phyloP scores from a whole-genome alignment of 2,329 filamentous ascomycete genomes.

The Aspergillus hortae region DNA sequence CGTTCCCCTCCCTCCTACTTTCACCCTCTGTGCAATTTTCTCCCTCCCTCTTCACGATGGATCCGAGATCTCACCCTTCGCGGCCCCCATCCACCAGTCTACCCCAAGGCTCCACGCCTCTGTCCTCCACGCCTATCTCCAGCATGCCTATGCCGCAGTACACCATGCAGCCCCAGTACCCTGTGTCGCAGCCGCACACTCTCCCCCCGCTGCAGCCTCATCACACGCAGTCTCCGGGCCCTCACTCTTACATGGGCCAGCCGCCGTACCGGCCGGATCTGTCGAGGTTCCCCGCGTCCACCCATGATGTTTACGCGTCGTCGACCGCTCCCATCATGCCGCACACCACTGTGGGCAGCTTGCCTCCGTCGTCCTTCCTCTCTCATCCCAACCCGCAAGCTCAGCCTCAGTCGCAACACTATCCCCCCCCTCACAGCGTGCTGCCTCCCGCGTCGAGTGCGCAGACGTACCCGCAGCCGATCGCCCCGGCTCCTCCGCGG shows the following conservation, averaged over 20 bases:
- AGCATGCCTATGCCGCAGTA: constrained; percentile 47
- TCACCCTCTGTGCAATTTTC: constrained; percentile 1
- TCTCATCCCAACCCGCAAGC: constrained; percentile 38
- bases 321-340: constrained; percentile 42
- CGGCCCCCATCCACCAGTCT: constrained; percentile 44
- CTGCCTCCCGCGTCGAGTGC: constrained; percentile 65
- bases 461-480: constrained; percentile 69
- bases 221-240: constrained; percentile 42
- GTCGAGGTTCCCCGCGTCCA: constrained; percentile 41
- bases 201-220: constrained; percentile 46
- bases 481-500: constrained; percentile 65
- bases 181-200: constrained; percentile 42
- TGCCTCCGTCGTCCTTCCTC: constrained; percentile 42
- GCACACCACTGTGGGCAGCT: constrained; percentile 39
- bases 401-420: constrained; percentile 39
- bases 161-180: constrained; percentile 44
- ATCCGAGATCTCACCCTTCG: constrained; percentile 43
- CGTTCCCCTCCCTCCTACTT: constrained; percentile 3
- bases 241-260: constrained; percentile 41
- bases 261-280: constrained; percentile 41
- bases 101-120: constrained; percentile 43
- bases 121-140: constrained; percentile 43
- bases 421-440: constrained; percentile 48
- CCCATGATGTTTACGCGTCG: constrained; percentile 41
- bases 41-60: constrained; percentile 28